A percentile compares a stretch with the other conserved stretches of the same genome.
Evolutionary conservation across 768 basidiomycete species (phyloP).

Genomic region (Leccinum imitatum): DNA sequence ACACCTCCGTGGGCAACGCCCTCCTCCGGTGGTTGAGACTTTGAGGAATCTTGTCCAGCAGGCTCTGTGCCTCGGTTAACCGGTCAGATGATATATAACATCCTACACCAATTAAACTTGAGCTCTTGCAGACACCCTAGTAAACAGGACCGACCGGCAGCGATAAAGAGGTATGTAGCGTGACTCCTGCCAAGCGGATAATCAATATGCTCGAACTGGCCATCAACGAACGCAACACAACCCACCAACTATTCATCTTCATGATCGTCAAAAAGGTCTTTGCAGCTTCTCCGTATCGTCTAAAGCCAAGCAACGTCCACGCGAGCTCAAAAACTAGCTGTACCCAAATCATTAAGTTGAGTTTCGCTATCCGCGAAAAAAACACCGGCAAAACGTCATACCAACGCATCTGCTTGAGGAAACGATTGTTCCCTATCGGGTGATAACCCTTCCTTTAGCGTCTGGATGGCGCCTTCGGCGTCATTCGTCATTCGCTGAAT

Average conservation of each 20-base stretch:
- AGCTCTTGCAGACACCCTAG: background rate
- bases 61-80: slow-evolving; percentile 53
- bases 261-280: slow-evolving; percentile 64
- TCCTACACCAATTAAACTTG: slow-evolving; percentile 35
- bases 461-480: slow-evolving; percentile 61
- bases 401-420: slow-evolving; percentile 70
- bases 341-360: background rate
- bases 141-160: slow-evolving; percentile 54
- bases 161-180: slow-evolving; percentile 75
- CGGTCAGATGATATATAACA: slow-evolving; percentile 62
- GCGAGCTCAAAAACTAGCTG: slow-evolving; percentile 77
- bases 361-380: background rate
- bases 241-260: slow-evolving; percentile 68
- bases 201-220: background rate
- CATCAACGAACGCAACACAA: slow-evolving; percentile 2
- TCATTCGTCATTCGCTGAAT: slow-evolving; percentile 71
- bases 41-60: slow-evolving; percentile 62
- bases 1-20: slow-evolving; percentile 71
- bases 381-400: slow-evolving; percentile 23
- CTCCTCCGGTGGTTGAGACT: slow-evolving; percentile 62
- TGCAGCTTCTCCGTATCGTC: slow-evolving; percentile 66
- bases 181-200: slow-evolving; percentile 55
- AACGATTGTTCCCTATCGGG: slow-evolving; percentile 54
- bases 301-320: slow-evolving; percentile 67
- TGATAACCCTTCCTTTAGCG: slow-evolving; percentile 56